Conservation (phyloP, 139 green algal species). For the Chlamydomonas incerta region DNA sequence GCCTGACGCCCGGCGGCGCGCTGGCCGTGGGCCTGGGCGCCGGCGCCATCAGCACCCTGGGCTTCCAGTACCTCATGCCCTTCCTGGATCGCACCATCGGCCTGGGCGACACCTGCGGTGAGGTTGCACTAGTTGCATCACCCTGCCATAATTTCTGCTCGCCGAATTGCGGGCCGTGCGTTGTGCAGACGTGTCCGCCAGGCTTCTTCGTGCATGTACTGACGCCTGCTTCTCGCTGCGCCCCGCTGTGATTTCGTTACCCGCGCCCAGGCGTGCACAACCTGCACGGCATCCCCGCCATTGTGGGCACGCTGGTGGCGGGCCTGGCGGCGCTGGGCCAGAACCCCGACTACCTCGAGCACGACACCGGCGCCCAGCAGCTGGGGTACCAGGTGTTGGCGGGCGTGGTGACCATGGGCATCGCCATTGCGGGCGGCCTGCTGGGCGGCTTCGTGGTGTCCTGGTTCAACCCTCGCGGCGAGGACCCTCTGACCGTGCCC, state of each 20-base stretch:
- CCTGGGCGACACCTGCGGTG: conserved; percentile 75
- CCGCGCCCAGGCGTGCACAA: conserved; percentile 69
- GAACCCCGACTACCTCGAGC: conserved; percentile 3
- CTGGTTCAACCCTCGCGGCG: background rate
- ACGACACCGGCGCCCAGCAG: background rate
- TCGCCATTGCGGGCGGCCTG: conserved; percentile 41
- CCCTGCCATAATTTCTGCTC: too few species aligned
- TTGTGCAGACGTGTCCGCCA: too few species aligned
- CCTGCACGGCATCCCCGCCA: conserved; percentile 67
- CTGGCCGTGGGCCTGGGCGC: background rate
- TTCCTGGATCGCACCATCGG: conserved; percentile 61
- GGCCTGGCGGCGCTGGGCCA: conserved; percentile 30
- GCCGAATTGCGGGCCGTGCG: too few species aligned
- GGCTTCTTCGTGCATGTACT: too few species aligned
- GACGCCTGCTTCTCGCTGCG: too few species aligned
- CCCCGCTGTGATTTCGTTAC: too few species aligned
- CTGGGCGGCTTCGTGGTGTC: conserved; percentile 34
- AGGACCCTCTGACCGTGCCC: background rate
- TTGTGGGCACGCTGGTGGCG: conserved; percentile 35
- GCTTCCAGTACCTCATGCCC: conserved; percentile 67
- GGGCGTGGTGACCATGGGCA: conserved; percentile 40
- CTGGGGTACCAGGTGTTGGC: conserved; percentile 42
- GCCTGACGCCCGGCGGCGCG: background rate
- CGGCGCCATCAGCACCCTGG: conserved; percentile 53
- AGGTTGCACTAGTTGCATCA: background rate